phyloP scores from a whole-genome alignment of 169 alveolate genomes.

The Plasmodium coatneyi region DNA sequence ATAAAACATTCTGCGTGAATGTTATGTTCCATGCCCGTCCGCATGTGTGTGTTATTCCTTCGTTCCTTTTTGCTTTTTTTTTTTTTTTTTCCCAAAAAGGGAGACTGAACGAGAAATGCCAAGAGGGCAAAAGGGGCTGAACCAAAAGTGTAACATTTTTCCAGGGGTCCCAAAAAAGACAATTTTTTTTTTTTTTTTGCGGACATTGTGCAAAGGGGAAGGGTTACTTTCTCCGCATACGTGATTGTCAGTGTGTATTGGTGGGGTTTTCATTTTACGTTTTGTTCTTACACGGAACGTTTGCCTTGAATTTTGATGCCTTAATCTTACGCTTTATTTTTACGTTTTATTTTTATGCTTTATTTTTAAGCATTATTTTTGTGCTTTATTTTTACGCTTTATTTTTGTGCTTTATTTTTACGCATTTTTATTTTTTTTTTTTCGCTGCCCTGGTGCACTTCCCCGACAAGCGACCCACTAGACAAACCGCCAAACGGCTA shows the following conservation, averaged over 20 bases:
- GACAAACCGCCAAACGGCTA: too few relatives aligned
- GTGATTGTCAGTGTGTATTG: neutral
- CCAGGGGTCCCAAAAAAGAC: neutral
- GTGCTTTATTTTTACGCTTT: neutral
- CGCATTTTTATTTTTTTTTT: too few relatives aligned
- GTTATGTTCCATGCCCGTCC: neutral
- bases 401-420: too few relatives aligned
- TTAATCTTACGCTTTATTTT: neutral
- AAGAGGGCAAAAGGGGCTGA: neutral
- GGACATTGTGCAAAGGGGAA: neutral
- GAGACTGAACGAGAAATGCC: neutral
- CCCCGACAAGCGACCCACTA: neutral
- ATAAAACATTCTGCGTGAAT: neutral
- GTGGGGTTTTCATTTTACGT: neutral
- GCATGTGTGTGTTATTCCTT: neutral
- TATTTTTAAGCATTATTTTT: neutral
- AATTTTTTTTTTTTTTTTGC: neutral
- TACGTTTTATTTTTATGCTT: neutral
- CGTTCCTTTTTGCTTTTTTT: neutral
- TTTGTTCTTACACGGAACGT: neutral
- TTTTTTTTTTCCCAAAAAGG: conserved; percentile 1
- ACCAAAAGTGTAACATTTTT: neutral
- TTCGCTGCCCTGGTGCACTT: neutral
- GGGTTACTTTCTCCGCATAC: neutral
- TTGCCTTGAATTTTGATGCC: neutral